Conservation (phyloP, 2,329 filamentous ascomycete genomes). For the Lachnellula hyalina region DNA sequence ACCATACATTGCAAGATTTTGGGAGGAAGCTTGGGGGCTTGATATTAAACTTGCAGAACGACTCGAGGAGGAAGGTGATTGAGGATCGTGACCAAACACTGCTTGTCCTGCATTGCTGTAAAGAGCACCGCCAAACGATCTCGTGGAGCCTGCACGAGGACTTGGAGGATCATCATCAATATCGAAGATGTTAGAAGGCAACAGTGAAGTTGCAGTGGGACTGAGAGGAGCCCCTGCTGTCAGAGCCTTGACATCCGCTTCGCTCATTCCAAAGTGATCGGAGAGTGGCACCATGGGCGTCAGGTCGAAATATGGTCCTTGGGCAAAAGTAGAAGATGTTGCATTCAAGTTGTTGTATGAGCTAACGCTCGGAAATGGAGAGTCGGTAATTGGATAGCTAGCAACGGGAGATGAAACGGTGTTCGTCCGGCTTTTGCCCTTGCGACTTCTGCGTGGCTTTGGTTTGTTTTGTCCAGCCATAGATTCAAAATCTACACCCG, state of each 20-base stretch:
- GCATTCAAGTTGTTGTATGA: constrained; percentile 39
- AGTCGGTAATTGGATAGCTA: constrained; percentile 28
- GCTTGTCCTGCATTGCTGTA: constrained; percentile 34
- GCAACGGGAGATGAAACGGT: constrained; percentile 30
- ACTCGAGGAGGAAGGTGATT: constrained; percentile 57
- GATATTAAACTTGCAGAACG: constrained; percentile 53
- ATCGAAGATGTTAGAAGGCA: constrained; percentile 61
- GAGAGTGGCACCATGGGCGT: constrained; percentile 27
- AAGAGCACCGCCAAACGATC: constrained; percentile 27
- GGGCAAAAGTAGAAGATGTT: constrained; percentile 45
- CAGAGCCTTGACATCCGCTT: constrained; percentile 56
- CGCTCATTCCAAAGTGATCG: constrained; percentile 44
- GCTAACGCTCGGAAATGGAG: constrained; percentile 32
- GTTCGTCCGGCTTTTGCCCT: constrained; percentile 36
- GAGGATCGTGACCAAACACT: constrained; percentile 41
- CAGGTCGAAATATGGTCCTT: constrained; percentile 41
- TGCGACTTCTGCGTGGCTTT: constrained; percentile 34
- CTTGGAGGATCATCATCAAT: constrained; percentile 53
- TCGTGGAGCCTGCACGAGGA: constrained; percentile 26
- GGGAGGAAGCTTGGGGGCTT: constrained; percentile 56
- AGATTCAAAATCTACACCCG: constrained; percentile 31
- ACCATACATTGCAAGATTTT: constrained; percentile 50
- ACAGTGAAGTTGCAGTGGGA: constrained; percentile 66
- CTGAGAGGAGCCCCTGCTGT: constrained; percentile 67
- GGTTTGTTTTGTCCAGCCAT: constrained; percentile 24